Evolutionary conservation across 352 stramenopile genomes (phyloP), one percentile per base, ranked within the genome.

Genomic region (Phytophthora podocarpi): DNA sequence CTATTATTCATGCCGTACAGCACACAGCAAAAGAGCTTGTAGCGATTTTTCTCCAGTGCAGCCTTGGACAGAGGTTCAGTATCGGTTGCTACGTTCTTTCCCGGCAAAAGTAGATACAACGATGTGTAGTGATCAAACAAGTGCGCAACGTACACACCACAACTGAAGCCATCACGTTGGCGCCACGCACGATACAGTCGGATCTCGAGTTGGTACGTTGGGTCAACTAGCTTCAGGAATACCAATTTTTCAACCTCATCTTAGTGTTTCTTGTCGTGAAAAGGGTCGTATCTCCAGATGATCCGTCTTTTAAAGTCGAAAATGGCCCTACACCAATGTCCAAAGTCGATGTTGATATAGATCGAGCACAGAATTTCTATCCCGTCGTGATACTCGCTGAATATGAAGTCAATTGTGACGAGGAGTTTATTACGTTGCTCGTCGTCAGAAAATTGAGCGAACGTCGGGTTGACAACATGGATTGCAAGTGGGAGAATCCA

Each of bases 1-100:
- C n/a, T n/a, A n/a, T n/a, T n/a, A n/a, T 39, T 21, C 20, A 43
- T 37, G 48, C 48, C 56, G 56, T 52, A 54, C 11, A 49, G 35
- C 12, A 34, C 27, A 13, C 39, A 50, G 9, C 42, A 43, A 54
- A 54, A n/a, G 2, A 54, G 23, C 32, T 54, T 54, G 31, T 34
- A 54, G 23, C 46, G 46, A 42, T 27, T 31, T 27, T 35, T 54
- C 18, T 43, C 46, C 5, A 54, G 46, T 32, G n/a, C 46, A 16
- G 18, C 0, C 6, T 1, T 13, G 9, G 46, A 54, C 3, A 54
- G 21, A 13, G 31, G 46, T 9, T 42, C 23, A 0, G 46, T 54
- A 34, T 35, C 21, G 13, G 46, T 54, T 41, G 21, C n/a, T 24
- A 35, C 31, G 3, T 8, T 32, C 0, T 35, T 15, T 5, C 21